Percentiles rank a stretch among this genome's conserved stretches.
phyloP scores from a whole-genome alignment of 1,284 basidiomycete species.

The Cryptococcus sp. region DNA sequence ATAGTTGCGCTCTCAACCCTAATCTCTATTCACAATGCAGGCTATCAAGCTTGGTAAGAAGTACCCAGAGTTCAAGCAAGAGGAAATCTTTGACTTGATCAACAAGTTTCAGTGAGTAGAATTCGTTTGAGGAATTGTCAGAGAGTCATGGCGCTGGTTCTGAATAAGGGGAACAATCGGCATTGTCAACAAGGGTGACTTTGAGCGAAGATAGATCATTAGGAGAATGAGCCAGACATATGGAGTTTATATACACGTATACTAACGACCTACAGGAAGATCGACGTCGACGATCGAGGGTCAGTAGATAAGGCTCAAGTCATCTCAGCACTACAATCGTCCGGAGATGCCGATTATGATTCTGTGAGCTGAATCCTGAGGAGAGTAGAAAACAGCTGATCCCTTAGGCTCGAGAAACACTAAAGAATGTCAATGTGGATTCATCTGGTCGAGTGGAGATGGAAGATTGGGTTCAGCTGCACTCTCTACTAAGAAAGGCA shows the following conservation, averaged over 20 bases:
- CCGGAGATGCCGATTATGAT: conserved; percentile 82
- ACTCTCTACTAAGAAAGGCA: conserved; percentile 34
- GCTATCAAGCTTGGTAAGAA: conserved; percentile 74
- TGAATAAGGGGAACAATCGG: no score
- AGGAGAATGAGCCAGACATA: no score
- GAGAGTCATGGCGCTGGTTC: no score
- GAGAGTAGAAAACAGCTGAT: conserved; percentile 26
- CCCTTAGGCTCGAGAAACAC: conserved; percentile 57
- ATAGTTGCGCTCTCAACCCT: neutral
- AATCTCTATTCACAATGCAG: conserved; percentile 38
- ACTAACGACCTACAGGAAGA: conserved; percentile 54
- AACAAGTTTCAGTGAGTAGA: conserved; percentile 82
- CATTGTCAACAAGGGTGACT: no score
- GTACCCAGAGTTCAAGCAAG: conserved; percentile 82
- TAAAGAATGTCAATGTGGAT: conserved; percentile 92
- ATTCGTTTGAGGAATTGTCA: no score
- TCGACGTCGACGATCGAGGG: conserved; percentile 79
- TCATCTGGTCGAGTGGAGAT: conserved; percentile 93
- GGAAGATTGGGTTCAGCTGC: conserved; percentile 85
- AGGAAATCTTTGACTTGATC: conserved; percentile 89
- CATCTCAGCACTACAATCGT: conserved; percentile 67
- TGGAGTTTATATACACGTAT: neutral
- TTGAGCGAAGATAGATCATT: no score
- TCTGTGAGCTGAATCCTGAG: conserved; percentile 54
- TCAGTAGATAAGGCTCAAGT: conserved; percentile 76